A percentile compares a stretch with the other conserved stretches of the same genome.
Evolutionary conservation across 106 monocot species (phyloP).

Genomic region (Phalaenopsis aphrodite): DNA sequence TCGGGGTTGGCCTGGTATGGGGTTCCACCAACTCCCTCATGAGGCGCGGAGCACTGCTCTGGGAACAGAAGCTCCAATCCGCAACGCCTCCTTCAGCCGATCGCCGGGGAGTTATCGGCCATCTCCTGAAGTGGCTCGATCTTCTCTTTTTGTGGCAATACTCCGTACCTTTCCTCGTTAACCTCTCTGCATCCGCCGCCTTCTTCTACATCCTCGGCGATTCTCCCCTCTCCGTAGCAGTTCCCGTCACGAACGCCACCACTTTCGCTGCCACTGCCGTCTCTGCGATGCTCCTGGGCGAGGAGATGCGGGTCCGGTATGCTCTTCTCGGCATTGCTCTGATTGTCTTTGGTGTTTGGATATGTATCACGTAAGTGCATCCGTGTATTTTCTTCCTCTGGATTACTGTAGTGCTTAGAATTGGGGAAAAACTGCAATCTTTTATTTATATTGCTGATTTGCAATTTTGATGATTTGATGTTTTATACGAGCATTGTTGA

Average conservation of each 20-base stretch:
- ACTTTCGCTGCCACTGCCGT: constrained; percentile 94
- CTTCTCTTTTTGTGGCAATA: constrained; percentile 82
- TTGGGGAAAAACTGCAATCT: not conserved
- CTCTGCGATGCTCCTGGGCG: constrained; percentile 53
- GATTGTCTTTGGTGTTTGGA: constrained; percentile 73
- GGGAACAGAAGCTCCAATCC: constrained; percentile 31
- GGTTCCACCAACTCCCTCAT: constrained; percentile 88
- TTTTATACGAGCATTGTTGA: not conserved
- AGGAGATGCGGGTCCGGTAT: constrained; percentile 33
- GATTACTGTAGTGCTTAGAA: not conserved
- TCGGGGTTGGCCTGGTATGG: constrained; percentile 82
- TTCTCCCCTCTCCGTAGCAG: constrained; percentile 82
- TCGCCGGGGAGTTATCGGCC: constrained; percentile 13
- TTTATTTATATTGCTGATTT: not conserved
- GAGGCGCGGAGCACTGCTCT: constrained; percentile 70
- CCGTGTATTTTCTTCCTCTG: not conserved
- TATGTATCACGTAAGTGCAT: constrained; percentile 49
- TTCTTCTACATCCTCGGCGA: constrained; percentile 82
- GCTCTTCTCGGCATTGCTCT: constrained; percentile 44
- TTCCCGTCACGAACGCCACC: constrained; percentile 91
- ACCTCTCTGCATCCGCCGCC: constrained; percentile 82
- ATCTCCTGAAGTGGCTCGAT: constrained; percentile 35
- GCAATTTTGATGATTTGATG: not conserved
- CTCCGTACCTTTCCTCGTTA: constrained; percentile 71
- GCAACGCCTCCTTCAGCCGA: not conserved